Percentiles rank a stretch among this genome's conserved stretches.
These are phyloP conservation scores for Gaeumannomyces sp. DNA, from an alignment of 2,329 filamentous ascomycete genomes.

Conservation along the genomic window DNA sequence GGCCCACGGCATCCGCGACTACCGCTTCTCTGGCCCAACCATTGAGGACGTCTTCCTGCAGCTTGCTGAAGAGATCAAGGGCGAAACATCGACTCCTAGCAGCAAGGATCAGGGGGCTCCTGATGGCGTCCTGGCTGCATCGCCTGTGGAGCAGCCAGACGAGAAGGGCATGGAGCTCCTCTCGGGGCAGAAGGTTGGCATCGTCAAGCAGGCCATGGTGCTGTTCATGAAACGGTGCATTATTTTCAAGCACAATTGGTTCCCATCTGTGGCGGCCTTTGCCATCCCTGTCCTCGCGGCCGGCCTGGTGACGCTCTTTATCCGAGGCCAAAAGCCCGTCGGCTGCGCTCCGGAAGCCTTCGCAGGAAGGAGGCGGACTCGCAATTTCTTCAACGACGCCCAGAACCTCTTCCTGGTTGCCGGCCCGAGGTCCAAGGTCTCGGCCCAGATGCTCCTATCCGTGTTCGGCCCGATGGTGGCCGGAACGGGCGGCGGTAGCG, in stretches of 20 bases:
- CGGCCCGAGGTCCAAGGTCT: slow-evolving; percentile 38
- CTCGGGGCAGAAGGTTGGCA: slow-evolving; percentile 64
- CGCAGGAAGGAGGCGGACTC: slow-evolving; percentile 24
- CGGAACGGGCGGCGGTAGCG: not conserved
- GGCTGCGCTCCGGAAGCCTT: slow-evolving; percentile 47
- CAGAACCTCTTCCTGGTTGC: slow-evolving; percentile 35
- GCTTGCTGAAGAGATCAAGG: slow-evolving; percentile 71
- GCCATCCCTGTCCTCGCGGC: slow-evolving; percentile 74
- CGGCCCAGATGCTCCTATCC: slow-evolving; percentile 19
- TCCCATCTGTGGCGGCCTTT: slow-evolving; percentile 69
- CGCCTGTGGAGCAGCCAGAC: slow-evolving; percentile 8
- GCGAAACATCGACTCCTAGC: slow-evolving; percentile 29
- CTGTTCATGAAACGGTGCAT: slow-evolving; percentile 73
- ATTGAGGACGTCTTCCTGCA: slow-evolving; percentile 91
- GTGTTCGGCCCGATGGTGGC: slow-evolving; percentile 37
- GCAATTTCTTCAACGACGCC: slow-evolving; percentile 18
- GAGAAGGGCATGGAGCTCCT: slow-evolving; percentile 47
- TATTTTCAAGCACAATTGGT: slow-evolving; percentile 70
- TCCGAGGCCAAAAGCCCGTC: slow-evolving; percentile 48
- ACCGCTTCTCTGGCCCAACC: slow-evolving; percentile 80
- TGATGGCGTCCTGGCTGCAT: not conserved
- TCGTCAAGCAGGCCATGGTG: slow-evolving; percentile 63
- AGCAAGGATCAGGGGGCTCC: not conserved
- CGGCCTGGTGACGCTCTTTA: slow-evolving; percentile 70
- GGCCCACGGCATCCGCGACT: slow-evolving; percentile 60